Conservation (phyloP, 2,329 filamentous ascomycete species). For the Trematosphaeria pertusa region DNA sequence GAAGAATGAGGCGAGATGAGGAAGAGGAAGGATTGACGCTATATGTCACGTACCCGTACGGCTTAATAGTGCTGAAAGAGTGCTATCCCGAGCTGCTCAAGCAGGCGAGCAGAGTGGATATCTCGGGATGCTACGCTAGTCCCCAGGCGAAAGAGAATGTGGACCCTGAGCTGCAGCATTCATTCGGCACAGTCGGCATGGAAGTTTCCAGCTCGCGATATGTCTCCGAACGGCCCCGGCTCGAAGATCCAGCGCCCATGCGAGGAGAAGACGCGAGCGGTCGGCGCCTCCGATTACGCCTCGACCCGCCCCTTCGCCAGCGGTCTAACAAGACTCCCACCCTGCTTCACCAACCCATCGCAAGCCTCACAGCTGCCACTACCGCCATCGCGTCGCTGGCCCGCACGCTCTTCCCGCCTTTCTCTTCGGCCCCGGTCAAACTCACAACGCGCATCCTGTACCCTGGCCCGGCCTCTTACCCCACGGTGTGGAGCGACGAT, state of each 20-base stretch:
- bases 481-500: too few species aligned
- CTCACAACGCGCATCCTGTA: too few species aligned
- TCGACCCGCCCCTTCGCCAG: too few species aligned
- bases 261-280: neutral
- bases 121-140: too few species aligned
- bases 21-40: conserved; percentile 45
- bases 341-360: too few species aligned
- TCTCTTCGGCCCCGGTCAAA: too few species aligned
- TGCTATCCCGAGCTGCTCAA: conserved; percentile 48
- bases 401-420: too few species aligned
- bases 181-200: neutral
- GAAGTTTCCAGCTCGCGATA: neutral
- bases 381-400: too few species aligned
- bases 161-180: neutral
- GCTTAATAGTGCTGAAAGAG: conserved; percentile 49
- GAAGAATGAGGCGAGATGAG: conserved; percentile 5
- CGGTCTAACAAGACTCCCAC: too few species aligned
- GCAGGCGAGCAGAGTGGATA: conserved; percentile 50
- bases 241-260: neutral
- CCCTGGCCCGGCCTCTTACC: too few species aligned
- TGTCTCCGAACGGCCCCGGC: neutral
- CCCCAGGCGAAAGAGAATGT: conserved; percentile 7
- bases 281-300: too few species aligned
- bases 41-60: conserved; percentile 50
- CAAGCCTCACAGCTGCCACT: too few species aligned